A percentile compares a stretch with the other conserved stretches of the same genome.
Evolutionary conservation across 495 filamentous ascomycete species (phyloP).

Genomic region (Penicillium pancosmium): DNA sequence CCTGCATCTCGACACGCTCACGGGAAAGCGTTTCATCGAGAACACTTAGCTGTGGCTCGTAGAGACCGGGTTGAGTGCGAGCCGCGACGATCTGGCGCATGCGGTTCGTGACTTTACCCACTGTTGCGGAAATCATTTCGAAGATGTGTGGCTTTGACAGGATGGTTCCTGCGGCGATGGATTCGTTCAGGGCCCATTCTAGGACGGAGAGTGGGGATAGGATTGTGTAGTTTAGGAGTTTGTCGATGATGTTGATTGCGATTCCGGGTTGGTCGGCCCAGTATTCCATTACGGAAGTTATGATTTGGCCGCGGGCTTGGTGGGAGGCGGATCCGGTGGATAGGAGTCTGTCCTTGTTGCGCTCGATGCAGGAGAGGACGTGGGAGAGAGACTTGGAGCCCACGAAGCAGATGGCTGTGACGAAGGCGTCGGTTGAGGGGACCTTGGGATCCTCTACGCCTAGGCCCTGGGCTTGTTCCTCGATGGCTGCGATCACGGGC

Average conservation of each 20-base stretch:
- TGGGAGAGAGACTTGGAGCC: constrained; percentile 96
- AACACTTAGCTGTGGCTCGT: constrained; percentile 61
- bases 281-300: constrained; percentile 86
- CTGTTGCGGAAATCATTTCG: constrained; percentile 85
- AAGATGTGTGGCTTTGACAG: constrained; percentile 76
- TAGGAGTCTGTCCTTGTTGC: constrained; percentile 88
- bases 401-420: constrained; percentile 88
- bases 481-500: constrained; percentile 73
- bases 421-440: constrained; percentile 85
- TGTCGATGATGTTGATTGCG: constrained; percentile 92
- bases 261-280: constrained; percentile 93
- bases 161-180: constrained; percentile 63
- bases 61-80: constrained; percentile 54
- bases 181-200: constrained; percentile 79
- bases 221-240: constrained; percentile 96
- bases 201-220: constrained; percentile 80
- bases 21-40: constrained; percentile 65
- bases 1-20: constrained; percentile 72
- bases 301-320: constrained; percentile 80
- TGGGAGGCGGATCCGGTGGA: constrained; percentile 73
- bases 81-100: constrained; percentile 79
- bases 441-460: constrained; percentile 73
- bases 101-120: constrained; percentile 89
- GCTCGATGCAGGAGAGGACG: constrained; percentile 92
- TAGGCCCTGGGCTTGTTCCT: constrained; percentile 67